Evolutionary conservation across 176 grass and related monocot species (phyloP).

Genomic region (Avena atlantica): DNA sequence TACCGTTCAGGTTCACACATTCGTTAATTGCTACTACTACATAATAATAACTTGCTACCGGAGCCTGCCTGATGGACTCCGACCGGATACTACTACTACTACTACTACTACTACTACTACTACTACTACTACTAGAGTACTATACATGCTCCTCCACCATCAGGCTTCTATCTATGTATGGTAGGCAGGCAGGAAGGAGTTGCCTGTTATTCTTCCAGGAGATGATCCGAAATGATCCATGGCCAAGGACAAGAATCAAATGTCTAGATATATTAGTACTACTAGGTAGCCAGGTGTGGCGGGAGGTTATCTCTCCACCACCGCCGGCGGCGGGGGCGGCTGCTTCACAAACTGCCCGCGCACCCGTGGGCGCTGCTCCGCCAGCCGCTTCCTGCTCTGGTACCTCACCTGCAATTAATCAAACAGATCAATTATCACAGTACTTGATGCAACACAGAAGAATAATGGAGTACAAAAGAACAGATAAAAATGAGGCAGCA

Average conservation of each 20-base stretch:
- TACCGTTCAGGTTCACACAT: slow-evolving; percentile 10
- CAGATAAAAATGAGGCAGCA: slow-evolving; percentile 1
- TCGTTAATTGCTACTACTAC: not conserved
- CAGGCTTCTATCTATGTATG: not conserved
- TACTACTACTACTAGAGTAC: not conserved
- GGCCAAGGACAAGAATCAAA: slow-evolving; percentile 35
- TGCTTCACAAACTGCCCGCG: slow-evolving; percentile 84
- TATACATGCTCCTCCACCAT: not conserved
- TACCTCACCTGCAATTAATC: slow-evolving; percentile 67
- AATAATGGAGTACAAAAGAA: too few relatives aligned
- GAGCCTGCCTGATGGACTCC: not conserved
- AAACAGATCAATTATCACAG: too few relatives aligned
- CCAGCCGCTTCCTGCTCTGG: slow-evolving; percentile 78
- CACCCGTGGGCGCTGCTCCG: slow-evolving; percentile 76
- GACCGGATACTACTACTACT: not conserved
- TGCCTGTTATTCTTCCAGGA: slow-evolving; percentile 21
- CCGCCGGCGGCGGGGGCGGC: not conserved
- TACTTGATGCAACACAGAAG: too few relatives aligned
- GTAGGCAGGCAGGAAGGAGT: not conserved
- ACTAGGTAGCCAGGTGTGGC: not conserved
- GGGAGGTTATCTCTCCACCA: slow-evolving; percentile 62
- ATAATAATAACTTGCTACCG: not conserved
- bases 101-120: not conserved
- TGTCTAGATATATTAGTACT: slow-evolving; percentile 19
- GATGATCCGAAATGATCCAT: slow-evolving; percentile 3